Percentiles rank a stretch among this genome's conserved stretches.
Evolutionary conservation across 805 yeast species (phyloP).

Genomic region (Debaryomyces hansenii): DNA sequence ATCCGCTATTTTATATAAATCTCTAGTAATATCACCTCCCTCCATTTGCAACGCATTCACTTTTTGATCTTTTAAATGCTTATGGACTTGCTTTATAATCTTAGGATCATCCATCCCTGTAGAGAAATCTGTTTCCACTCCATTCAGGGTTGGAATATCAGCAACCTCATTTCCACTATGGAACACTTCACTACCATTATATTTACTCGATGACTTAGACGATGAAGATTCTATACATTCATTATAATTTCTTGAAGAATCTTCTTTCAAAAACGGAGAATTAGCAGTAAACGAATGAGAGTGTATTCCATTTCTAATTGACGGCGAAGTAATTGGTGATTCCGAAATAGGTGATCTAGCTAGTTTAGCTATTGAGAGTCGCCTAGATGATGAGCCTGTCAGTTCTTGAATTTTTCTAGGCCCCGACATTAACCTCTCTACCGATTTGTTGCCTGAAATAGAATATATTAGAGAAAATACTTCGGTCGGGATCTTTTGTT

Average conservation of each 20-base stretch:
- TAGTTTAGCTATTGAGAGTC: constrained; percentile 7
- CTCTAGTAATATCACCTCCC: constrained; percentile 55
- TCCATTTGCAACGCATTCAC: constrained; percentile 34
- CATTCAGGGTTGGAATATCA: constrained; percentile 7
- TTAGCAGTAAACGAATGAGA: constrained; percentile 13
- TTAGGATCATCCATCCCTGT: constrained; percentile 30
- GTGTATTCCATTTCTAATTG: constrained; percentile 15
- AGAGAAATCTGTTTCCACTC: constrained; percentile 7
- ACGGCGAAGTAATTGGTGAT: constrained; percentile 21
- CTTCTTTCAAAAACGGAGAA: constrained; percentile 19
- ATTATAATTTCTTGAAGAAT: constrained; percentile 4
- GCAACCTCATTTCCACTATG: constrained; percentile 16
- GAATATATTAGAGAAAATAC: no score
- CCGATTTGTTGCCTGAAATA: no score
- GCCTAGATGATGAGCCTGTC: not conserved
- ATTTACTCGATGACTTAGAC: not conserved
- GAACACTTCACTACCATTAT: not conserved
- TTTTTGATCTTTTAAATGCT: constrained; percentile 34
- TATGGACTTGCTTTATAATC: constrained; percentile 29
- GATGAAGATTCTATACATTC: constrained; percentile 6
- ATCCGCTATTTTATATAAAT: constrained; percentile 33
- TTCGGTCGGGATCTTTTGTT: no score
- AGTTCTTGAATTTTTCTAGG: not conserved
- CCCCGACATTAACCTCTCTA: no score
- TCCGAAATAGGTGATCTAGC: constrained; percentile 28